Conservation (phyloP, 495 filamentous ascomycete genomes). For the Elaphomyces granulatus region DNA sequence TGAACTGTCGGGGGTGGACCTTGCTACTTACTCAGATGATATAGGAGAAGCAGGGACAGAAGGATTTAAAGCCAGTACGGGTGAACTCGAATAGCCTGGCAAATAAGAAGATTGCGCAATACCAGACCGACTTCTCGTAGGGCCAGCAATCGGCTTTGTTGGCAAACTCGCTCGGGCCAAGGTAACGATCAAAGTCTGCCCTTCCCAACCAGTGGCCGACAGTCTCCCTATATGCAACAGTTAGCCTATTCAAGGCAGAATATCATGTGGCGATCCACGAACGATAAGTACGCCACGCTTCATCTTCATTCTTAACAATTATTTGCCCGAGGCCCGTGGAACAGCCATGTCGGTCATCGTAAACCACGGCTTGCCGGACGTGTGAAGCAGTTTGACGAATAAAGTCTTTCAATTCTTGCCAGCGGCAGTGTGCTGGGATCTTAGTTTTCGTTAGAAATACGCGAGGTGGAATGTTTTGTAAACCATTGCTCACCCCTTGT, state of each 20-base stretch:
- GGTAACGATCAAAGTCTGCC: conserved; percentile 31
- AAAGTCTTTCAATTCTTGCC: conserved; percentile 36
- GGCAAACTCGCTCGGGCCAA: conserved; percentile 30
- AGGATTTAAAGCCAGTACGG: conserved; percentile 16
- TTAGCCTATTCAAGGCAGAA: background rate
- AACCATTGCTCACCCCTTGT: conserved; percentile 25
- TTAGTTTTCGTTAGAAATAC: conserved; percentile 9
- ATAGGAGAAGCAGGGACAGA: conserved; percentile 26
- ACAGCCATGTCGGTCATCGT: conserved; percentile 32
- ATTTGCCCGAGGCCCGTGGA: conserved; percentile 34
- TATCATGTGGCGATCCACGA: conserved; percentile 5
- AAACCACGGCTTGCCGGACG: conserved; percentile 35
- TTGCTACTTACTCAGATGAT: conserved; percentile 22
- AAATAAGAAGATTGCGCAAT: conserved; percentile 16
- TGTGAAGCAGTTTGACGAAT: conserved; percentile 33
- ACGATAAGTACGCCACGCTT: conserved; percentile 36
- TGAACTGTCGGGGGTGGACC: too few species aligned
- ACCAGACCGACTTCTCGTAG: conserved; percentile 27
- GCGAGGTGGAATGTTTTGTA: background rate
- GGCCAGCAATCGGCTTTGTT: conserved; percentile 31
- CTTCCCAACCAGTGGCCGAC: conserved; percentile 33
- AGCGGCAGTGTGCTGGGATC: conserved; percentile 34
- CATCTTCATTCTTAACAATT: conserved; percentile 35
- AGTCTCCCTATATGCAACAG: conserved; percentile 20
- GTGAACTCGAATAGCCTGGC: conserved; percentile 26